Evolutionary conservation across 129 eudicot species (phyloP).

Genomic region (Pseudognaphalium luteoalbum): DNA sequence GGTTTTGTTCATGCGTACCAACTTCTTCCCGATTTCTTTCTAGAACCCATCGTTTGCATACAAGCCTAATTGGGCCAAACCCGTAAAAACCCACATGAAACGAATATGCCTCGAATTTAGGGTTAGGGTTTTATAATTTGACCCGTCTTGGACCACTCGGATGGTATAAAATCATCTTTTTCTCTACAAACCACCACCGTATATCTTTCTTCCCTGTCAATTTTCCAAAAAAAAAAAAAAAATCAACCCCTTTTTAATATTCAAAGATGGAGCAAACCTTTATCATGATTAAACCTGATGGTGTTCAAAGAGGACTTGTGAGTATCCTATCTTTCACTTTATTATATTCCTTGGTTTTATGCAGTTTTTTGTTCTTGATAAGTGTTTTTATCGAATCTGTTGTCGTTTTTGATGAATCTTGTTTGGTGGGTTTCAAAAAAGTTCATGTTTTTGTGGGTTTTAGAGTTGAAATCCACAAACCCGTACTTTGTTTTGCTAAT

Average conservation of each 20-base stretch:
- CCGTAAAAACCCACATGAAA: background rate
- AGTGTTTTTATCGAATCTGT: background rate
- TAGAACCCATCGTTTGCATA: background rate
- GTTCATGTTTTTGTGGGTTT: background rate
- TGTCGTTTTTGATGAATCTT: conserved; percentile 8
- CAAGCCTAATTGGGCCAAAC: background rate
- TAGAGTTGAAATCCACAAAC: background rate
- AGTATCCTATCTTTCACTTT: conserved; percentile 22
- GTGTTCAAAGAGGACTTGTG: conserved; percentile 84
- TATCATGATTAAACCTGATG: conserved; percentile 92
- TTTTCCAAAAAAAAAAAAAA: conserved; percentile 15
- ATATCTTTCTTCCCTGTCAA: conserved; percentile 7
- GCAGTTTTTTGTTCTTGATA: background rate
- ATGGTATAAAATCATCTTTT: conserved; percentile 21
- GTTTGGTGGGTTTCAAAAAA: background rate
- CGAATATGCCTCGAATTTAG: conserved; percentile 40
- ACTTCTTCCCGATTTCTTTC: background rate
- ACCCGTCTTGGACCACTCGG: conserved; percentile 30
- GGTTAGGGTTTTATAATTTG: conserved; percentile 38
- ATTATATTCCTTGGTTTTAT: background rate
- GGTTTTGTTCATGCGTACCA: no score
- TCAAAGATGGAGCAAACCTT: conserved; percentile 78
- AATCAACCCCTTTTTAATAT: background rate
- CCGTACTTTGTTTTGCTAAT: background rate
- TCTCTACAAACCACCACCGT: conserved; percentile 13